Evolutionary conservation across 2,329 filamentous ascomycete species (phyloP), one percentile per base, ranked within the genome.

Genomic region (Calcarisporium arbuscula): DNA sequence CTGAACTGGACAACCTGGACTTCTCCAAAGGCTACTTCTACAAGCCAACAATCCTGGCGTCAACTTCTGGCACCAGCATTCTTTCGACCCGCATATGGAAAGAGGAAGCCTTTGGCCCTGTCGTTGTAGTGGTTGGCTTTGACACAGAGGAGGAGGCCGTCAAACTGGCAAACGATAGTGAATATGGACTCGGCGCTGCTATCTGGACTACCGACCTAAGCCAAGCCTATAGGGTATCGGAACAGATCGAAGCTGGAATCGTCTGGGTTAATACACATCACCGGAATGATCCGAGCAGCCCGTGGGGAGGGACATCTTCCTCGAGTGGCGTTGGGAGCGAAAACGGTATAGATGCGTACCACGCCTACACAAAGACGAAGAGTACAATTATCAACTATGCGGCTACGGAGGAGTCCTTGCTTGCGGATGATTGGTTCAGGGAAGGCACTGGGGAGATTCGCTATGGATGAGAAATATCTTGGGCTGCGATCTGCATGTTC

Each of bases 91-190:
- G 77, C 53, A 82, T 92, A 46, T 81, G 85, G 67, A 73, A 77
- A 48, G 82, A 88, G 55, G 85, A 92, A 58, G 85, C 87, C 40
- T 92, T 92, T 57, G 85, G 85, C 15, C 85, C 85, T 8, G 85
- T 89, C 25, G 80, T 84, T 55, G 73, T 81, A 33, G 74, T 92
- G 45, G 72, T 76, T 49, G 82, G 81, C 47, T 90, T 92, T 65
- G 78, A 79, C 55, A 78, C 70, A 46, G 81, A 86, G 62, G 76
- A 76, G 16, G 77, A 88, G 32, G 84, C 77, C 27, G 71, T 90
- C 49, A 63, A 65, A 35, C 62, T 85, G 30, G 84, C 78, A 39
- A 90, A 92, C 68, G 70, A 75, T 59, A 83, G 74, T 50, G 81
- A 71, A 42, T 90, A 86, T 57, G 84, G 83, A 42, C 73, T 92